phyloP scores from a whole-genome alignment of 2,329 filamentous ascomycete species.

The Claviceps maximensis region DNA sequence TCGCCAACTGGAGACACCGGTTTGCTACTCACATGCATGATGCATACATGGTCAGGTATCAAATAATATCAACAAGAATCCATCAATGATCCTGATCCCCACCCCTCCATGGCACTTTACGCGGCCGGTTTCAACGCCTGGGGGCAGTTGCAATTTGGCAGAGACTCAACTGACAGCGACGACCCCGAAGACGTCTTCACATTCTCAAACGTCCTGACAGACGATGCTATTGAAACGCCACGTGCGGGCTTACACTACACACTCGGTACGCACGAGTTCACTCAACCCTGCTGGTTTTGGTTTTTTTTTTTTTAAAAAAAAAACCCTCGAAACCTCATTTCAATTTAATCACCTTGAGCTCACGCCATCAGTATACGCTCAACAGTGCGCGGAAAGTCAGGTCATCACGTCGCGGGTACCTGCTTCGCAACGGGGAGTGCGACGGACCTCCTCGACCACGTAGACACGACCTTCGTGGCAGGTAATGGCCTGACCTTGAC shows the following conservation, averaged over 20 bases:
- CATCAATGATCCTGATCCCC: background rate
- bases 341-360: background rate
- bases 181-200: slow-evolving; percentile 32
- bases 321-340: no score
- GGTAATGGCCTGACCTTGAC: slow-evolving; percentile 1
- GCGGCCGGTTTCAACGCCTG: slow-evolving; percentile 47
- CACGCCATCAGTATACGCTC: background rate
- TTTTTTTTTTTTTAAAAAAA: background rate
- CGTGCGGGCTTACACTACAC: slow-evolving; percentile 30
- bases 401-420: slow-evolving; percentile 2
- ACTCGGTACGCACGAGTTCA: slow-evolving; percentile 24
- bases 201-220: slow-evolving; percentile 30
- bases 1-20: no score
- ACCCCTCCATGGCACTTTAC: slow-evolving; percentile 34
- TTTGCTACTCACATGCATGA: background rate
- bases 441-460: background rate
- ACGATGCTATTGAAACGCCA: slow-evolving; percentile 21
- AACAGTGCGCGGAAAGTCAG: slow-evolving; percentile 1
- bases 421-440: background rate
- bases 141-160: slow-evolving; percentile 35
- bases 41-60: no score
- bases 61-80: background rate
- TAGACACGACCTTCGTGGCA: background rate
- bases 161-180: background rate
- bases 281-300: no score